These are phyloP conservation scores for Apiospora malaysiana DNA, from an alignment of 2,329 filamentous ascomycete species.

Conservation along the genomic window DNA sequence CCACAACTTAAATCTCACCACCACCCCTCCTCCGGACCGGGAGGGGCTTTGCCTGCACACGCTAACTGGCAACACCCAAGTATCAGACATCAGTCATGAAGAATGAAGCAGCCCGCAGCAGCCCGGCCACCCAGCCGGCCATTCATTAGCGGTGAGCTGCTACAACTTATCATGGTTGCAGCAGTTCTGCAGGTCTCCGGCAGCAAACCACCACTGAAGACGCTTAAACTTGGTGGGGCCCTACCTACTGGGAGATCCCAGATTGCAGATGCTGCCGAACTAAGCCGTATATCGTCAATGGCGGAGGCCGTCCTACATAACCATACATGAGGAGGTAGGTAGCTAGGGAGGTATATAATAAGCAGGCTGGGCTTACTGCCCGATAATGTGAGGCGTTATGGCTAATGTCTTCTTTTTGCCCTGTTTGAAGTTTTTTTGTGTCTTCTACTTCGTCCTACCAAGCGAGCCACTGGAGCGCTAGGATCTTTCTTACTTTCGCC, in stretches of 20 bases:
- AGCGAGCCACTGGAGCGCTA: background rate
- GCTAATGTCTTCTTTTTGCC: background rate
- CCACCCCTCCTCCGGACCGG: background rate
- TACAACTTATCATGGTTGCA: background rate
- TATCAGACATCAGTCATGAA: conserved; percentile 4
- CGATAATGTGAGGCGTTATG: background rate
- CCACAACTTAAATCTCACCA: background rate
- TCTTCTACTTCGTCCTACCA: background rate
- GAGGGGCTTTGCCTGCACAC: conserved; percentile 6
- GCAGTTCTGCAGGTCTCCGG: background rate
- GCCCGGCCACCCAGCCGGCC: background rate
- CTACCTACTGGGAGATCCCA: background rate
- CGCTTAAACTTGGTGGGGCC: background rate
- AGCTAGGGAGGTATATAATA: background rate
- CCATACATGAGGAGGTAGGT: background rate
- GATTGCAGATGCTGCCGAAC: background rate
- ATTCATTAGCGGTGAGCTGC: conserved; percentile 1
- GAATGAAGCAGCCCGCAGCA: background rate
- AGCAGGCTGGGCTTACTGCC: background rate
- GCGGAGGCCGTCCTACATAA: background rate
- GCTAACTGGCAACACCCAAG: background rate
- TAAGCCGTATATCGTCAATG: conserved; percentile 10
- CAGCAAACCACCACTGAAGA: background rate
- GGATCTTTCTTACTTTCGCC: background rate
- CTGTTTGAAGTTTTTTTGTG: background rate